A percentile compares a stretch with the other conserved stretches of the same genome.
phyloP scores from a whole-genome alignment of 257 asterid genomes.

The Datura wrightii region DNA sequence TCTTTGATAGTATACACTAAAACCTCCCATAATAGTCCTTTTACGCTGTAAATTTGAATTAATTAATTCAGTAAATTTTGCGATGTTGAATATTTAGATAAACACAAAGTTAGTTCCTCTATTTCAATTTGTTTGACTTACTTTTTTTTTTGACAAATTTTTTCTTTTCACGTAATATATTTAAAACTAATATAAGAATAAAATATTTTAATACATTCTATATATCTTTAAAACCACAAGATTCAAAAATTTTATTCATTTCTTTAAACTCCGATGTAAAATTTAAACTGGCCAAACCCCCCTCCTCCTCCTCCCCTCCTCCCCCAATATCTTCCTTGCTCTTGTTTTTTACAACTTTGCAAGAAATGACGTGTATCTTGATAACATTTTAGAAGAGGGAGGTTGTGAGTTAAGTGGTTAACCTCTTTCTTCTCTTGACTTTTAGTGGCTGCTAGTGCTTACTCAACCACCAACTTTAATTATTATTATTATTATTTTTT shows the following conservation, averaged over 20 bases:
- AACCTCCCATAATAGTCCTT: not conserved
- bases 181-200: too few relatives aligned
- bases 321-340: not conserved
- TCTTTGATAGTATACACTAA: not conserved
- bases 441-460: slow-evolving; percentile 35
- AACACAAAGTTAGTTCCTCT: not conserved
- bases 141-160: too few relatives aligned
- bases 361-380: slow-evolving; percentile 24
- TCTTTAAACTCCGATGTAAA: too few relatives aligned
- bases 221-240: too few relatives aligned
- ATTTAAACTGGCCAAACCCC: too few relatives aligned
- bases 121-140: too few relatives aligned
- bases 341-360: not conserved
- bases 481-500: slow-evolving; percentile 18
- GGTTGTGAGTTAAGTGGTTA: not conserved
- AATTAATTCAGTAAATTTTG: not conserved
- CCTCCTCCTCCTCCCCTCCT: too few relatives aligned
- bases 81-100: too few relatives aligned
- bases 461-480: slow-evolving; percentile 34
- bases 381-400: not conserved
- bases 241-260: too few relatives aligned
- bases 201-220: too few relatives aligned
- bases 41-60: not conserved
- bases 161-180: too few relatives aligned
- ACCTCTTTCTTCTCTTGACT: slow-evolving; percentile 33